Evolutionary conservation across 176 grass and related monocot genomes (phyloP).

Genomic region (Phoenix roebelenii): DNA sequence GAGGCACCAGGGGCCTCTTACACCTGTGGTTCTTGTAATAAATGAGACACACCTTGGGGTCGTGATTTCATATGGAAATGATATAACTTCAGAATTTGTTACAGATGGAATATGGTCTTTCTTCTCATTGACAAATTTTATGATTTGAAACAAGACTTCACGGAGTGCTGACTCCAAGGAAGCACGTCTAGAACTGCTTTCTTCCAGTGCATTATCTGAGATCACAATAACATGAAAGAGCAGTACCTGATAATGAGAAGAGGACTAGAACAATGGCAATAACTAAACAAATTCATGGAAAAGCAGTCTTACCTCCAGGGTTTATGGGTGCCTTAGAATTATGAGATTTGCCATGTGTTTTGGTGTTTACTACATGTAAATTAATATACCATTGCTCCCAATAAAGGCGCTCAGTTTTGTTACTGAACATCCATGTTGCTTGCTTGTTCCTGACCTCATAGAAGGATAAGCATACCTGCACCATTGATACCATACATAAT

Average conservation of each 20-base stretch:
- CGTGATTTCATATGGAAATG: slow-evolving; percentile 81
- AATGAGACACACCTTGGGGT: slow-evolving; percentile 58
- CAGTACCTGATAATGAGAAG: not conserved
- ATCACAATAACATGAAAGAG: slow-evolving; percentile 10
- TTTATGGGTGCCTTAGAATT: slow-evolving; percentile 43
- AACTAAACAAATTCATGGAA: not conserved
- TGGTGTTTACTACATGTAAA: slow-evolving; percentile 53
- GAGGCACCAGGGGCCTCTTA: no score
- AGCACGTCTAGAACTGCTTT: slow-evolving; percentile 53
- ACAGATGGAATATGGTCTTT: slow-evolving; percentile 79
- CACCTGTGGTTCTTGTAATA: no score
- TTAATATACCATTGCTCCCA: slow-evolving; percentile 97
- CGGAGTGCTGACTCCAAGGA: slow-evolving; percentile 43
- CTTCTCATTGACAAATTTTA: slow-evolving; percentile 87
- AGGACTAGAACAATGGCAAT: not conserved
- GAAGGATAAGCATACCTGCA: slow-evolving; percentile 73
- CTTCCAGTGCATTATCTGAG: slow-evolving; percentile 61
- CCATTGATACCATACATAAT: slow-evolving; percentile 3
- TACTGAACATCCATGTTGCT: slow-evolving; percentile 60
- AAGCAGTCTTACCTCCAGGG: slow-evolving; percentile 39
- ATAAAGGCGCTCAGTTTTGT: slow-evolving; percentile 63
- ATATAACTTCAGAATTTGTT: slow-evolving; percentile 48
- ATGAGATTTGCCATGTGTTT: slow-evolving; percentile 45
- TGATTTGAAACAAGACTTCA: slow-evolving; percentile 83
- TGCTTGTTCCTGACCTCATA: slow-evolving; percentile 75